These are phyloP conservation scores for Ganoderma multipileum DNA, from an alignment of 1,284 basidiomycete genomes.

Conservation along the genomic window DNA sequence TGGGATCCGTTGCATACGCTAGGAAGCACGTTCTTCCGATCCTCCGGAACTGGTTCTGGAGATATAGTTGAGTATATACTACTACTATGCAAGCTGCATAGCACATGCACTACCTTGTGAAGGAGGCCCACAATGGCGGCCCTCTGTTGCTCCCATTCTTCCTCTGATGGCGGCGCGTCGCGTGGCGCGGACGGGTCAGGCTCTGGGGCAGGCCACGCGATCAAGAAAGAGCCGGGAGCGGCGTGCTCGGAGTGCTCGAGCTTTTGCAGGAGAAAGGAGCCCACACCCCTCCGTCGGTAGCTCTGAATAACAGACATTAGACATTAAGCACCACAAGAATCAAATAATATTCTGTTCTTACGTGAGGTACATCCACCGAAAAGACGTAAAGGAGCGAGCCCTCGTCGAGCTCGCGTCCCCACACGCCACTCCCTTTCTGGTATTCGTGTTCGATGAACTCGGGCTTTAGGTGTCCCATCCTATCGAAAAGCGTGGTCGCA, in stretches of 20 bases:
- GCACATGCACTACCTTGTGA: constrained; percentile 21
- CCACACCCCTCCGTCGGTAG: constrained; percentile 31
- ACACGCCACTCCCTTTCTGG: constrained; percentile 42
- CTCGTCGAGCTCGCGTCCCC: constrained; percentile 39
- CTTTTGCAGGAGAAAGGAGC: constrained; percentile 34
- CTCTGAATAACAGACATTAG: constrained; percentile 33
- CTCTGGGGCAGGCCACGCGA: constrained; percentile 29
- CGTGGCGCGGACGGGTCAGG: neutral
- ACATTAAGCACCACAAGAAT: no score
- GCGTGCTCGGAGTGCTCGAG: constrained; percentile 30
- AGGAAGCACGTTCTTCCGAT: constrained; percentile 23
- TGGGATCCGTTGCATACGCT: constrained; percentile 13
- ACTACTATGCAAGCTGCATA: neutral
- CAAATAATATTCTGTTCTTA: neutral
- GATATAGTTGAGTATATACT: neutral
- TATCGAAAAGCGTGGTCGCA: constrained; percentile 37
- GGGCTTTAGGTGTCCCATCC: constrained; percentile 32
- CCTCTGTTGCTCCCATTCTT: neutral
- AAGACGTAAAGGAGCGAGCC: constrained; percentile 35
- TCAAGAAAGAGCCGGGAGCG: constrained; percentile 26
- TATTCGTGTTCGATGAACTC: constrained; percentile 34
- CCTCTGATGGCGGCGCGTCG: neutral
- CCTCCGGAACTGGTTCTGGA: constrained; percentile 22
- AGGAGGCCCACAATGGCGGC: constrained; percentile 18
- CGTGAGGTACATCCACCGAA: neutral